Conservation (phyloP, 2,329 filamentous ascomycete species). For the Blumeria hordei region DNA sequence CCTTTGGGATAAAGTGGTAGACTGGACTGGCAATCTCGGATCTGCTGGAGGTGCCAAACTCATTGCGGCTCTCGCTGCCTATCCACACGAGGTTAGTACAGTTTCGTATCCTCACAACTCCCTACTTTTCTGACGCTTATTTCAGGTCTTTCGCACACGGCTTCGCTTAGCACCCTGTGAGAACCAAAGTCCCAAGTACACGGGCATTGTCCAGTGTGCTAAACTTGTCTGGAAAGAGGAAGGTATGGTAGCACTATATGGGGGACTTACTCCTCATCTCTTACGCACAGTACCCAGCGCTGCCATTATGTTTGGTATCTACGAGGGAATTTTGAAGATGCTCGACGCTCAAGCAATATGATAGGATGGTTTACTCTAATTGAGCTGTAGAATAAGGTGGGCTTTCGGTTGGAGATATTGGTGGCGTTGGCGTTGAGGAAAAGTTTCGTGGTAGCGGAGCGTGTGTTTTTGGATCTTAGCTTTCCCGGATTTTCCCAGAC, state of each 20-base stretch:
- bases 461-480: too few species aligned
- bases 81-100: conserved; percentile 60
- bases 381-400: background rate
- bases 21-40: conserved; percentile 55
- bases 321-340: conserved; percentile 16
- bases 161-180: conserved; percentile 62
- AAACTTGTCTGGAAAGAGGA: conserved; percentile 71
- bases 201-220: conserved; percentile 72
- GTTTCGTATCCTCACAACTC: background rate
- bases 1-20: conserved; percentile 48
- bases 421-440: background rate
- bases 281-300: conserved; percentile 78
- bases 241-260: conserved; percentile 65
- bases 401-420: background rate
- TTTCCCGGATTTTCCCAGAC: too few species aligned
- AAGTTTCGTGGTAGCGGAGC: background rate
- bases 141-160: conserved; percentile 53
- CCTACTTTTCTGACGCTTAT: background rate
- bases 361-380: background rate
- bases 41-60: conserved; percentile 72
- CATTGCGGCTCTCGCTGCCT: conserved; percentile 60
- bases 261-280: conserved; percentile 75
- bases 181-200: conserved; percentile 58
- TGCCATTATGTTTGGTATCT: conserved; percentile 93
- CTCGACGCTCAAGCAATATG: conserved; percentile 10